Evolutionary conservation across 108 stramenopile species (phyloP).

Genomic region (Pseudonitzschia multiseries): DNA sequence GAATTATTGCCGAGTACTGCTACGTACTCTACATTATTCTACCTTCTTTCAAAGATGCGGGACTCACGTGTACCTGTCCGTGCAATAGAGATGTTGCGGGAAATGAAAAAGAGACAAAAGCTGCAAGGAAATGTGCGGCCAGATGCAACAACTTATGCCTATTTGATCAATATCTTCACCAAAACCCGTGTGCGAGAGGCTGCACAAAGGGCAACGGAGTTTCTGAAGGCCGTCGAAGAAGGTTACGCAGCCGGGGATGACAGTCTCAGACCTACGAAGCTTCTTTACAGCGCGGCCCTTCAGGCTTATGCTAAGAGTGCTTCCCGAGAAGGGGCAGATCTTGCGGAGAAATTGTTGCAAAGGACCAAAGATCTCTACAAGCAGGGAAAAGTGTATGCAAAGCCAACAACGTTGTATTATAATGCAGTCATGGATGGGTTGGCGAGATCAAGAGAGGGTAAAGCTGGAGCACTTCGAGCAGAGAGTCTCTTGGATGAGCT

Average conservation of each 20-base stretch:
- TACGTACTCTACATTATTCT: constrained; percentile 21
- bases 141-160: constrained; percentile 33
- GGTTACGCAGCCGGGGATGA: constrained; percentile 22
- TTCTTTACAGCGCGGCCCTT: constrained; percentile 36
- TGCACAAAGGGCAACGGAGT: constrained; percentile 21
- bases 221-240: constrained; percentile 24
- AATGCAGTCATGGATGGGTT: constrained; percentile 48
- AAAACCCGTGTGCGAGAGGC: constrained; percentile 23
- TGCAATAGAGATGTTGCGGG: constrained; percentile 21
- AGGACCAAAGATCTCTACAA: constrained; percentile 38
- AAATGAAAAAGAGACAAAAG: constrained; percentile 26
- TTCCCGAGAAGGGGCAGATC: constrained; percentile 18
- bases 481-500: constrained; percentile 52
- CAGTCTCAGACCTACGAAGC: constrained; percentile 19
- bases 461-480: constrained; percentile 44
- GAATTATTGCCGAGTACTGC: constrained; percentile 22
- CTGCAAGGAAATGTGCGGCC: constrained; percentile 15
- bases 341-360: constrained; percentile 26
- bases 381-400: constrained; percentile 31
- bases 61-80: constrained; percentile 23
- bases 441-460: constrained; percentile 44
- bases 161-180: constrained; percentile 29
- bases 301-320: constrained; percentile 42
- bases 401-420: constrained; percentile 52
- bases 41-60: constrained; percentile 24